A percentile compares a stretch with the other conserved stretches of the same genome.
Conservation (phyloP, 305 asterid genomes). For the Fraxinus greggii region DNA sequence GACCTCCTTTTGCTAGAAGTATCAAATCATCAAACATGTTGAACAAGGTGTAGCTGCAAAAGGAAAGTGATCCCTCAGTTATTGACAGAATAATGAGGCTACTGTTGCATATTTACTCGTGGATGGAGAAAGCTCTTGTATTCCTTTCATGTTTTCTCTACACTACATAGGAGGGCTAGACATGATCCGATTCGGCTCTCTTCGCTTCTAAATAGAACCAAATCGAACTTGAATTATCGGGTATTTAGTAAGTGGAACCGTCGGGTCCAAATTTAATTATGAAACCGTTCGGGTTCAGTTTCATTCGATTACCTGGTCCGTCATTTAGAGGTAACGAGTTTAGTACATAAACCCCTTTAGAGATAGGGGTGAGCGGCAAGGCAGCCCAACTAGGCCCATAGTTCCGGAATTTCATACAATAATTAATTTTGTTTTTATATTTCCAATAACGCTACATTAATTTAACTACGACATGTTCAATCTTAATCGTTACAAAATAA, state of each 20-base stretch:
- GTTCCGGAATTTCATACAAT: too few relatives aligned
- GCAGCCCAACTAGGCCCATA: neutral
- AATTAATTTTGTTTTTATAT: too few relatives aligned
- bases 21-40: constrained; percentile 89
- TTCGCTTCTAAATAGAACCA: neutral
- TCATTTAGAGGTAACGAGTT: neutral
- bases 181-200: neutral
- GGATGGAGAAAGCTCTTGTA: neutral
- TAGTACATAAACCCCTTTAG: neutral
- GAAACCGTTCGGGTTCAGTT: neutral
- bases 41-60: constrained; percentile 84
- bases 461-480: neutral
- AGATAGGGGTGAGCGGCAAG: neutral
- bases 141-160: neutral
- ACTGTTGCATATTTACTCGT: neutral
- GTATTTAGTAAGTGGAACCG: neutral
- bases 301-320: neutral
- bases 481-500: neutral
- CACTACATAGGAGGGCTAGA: neutral
- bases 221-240: neutral
- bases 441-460: neutral
- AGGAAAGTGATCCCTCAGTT: constrained; percentile 21
- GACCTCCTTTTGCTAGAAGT: constrained; percentile 98
- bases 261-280: neutral
- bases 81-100: neutral